phyloP scores from a whole-genome alignment of 129 eudicot genomes.

The Centaurea solstitialis region DNA sequence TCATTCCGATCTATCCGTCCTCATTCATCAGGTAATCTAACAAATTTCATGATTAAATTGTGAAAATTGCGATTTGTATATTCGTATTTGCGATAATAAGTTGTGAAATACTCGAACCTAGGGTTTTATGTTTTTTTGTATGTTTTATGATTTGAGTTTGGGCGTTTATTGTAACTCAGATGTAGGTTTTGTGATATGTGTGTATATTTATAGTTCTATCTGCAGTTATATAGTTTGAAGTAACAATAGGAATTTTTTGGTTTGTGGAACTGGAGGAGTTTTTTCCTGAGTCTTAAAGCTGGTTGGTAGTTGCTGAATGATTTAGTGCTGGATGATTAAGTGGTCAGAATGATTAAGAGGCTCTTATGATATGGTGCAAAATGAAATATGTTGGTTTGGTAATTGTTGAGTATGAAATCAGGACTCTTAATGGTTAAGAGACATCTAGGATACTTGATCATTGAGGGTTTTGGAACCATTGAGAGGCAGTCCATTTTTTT shows the following conservation, averaged over 20 bases:
- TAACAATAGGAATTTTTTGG: neutral
- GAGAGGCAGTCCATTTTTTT: no score
- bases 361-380: no score
- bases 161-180: neutral
- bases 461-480: no score
- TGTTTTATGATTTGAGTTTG: slow-evolving; percentile 11
- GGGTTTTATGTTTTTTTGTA: neutral
- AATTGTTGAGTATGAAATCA: no score
- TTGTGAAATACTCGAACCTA: neutral
- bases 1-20: slow-evolving; percentile 72
- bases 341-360: no score
- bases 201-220: neutral
- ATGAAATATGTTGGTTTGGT: no score
- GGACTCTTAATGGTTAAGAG: no score
- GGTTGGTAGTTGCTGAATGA: no score
- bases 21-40: slow-evolving; percentile 59
- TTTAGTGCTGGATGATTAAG: no score
- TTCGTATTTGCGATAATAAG: no score
- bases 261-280: neutral
- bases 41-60: neutral
- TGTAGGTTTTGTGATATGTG: neutral
- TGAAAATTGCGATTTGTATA: neutral
- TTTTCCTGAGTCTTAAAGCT: neutral
- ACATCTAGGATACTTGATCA: no score
- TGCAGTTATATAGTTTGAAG: neutral